Evolutionary conservation across 2,329 filamentous ascomycete species (phyloP).

Genomic region (Fusarium sp.): DNA sequence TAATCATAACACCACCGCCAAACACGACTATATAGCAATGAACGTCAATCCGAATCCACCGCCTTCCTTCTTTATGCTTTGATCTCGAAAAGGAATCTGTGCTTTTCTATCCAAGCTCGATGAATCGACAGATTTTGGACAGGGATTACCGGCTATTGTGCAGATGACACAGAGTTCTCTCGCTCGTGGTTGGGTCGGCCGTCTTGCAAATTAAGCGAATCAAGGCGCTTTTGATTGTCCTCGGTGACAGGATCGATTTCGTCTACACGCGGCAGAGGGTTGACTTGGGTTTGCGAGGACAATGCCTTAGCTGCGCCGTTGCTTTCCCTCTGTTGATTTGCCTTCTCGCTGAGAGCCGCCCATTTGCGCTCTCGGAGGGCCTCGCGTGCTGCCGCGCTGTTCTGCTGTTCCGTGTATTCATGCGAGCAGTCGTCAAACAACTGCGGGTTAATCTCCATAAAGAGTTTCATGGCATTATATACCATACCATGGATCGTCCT

Average conservation of each 20-base stretch:
- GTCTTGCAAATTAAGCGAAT: conserved; percentile 92
- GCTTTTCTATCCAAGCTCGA: conserved; percentile 34
- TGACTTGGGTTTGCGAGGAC: conserved; percentile 55
- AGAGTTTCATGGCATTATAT: conserved; percentile 99
- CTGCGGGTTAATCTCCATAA: conserved; percentile 99
- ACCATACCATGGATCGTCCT: conserved; percentile 99
- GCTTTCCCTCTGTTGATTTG: conserved; percentile 73
- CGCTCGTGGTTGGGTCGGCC: conserved; percentile 72
- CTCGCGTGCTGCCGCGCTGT: conserved; percentile 88
- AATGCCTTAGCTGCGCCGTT: conserved; percentile 46
- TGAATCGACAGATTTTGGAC: conserved; percentile 17
- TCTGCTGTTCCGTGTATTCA: conserved; percentile 97
- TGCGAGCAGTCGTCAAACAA: conserved; percentile 99
- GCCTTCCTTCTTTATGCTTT: conserved; percentile 20
- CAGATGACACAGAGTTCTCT: conserved; percentile 70
- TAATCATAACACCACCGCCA: conserved; percentile 37
- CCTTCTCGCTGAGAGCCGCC: conserved; percentile 86
- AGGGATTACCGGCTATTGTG: conserved; percentile 62
- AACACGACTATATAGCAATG: conserved; percentile 37
- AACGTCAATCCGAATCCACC: conserved; percentile 21
- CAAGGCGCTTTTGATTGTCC: conserved; percentile 87
- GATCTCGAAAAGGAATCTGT: conserved; percentile 10
- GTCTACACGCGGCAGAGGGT: conserved; percentile 68
- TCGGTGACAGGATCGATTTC: conserved; percentile 85
- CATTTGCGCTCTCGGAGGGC: conserved; percentile 87